Conservation (phyloP, 192 early-diverging fungal species). For the Backusella australiensis region DNA sequence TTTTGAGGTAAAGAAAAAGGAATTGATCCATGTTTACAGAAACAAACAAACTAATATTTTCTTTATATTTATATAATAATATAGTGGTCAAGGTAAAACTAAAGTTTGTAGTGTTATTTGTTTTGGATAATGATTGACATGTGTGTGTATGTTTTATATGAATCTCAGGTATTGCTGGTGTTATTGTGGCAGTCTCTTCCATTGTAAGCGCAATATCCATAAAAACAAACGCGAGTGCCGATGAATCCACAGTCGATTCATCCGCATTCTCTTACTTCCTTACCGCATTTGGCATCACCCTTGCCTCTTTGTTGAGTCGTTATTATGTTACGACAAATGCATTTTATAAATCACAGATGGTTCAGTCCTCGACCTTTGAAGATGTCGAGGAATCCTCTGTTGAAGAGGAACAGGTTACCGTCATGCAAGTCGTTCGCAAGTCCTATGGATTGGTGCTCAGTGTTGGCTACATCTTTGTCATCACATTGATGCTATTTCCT, state of each 20-base stretch:
- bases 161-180: slow-evolving; percentile 55
- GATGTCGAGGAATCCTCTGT: background rate
- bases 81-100: slow-evolving; percentile 50
- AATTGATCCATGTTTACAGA: background rate
- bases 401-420: background rate
- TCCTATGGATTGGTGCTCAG: slow-evolving; percentile 41
- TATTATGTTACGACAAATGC: slow-evolving; percentile 37
- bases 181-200: slow-evolving; percentile 53
- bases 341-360: slow-evolving; percentile 40
- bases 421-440: slow-evolving; percentile 15
- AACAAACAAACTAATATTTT: background rate
- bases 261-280: slow-evolving; percentile 54
- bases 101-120: background rate
- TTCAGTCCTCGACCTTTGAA: background rate
- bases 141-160: background rate
- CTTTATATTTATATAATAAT: background rate
- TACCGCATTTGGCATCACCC: slow-evolving; percentile 39
- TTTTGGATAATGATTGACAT: background rate
- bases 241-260: slow-evolving; percentile 1
- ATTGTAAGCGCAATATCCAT: slow-evolving; percentile 42
- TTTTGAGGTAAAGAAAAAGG: slow-evolving; percentile 54
- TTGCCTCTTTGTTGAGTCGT: slow-evolving; percentile 39
- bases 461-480: slow-evolving; percentile 56
- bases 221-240: background rate
- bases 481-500: slow-evolving; percentile 74